Evolutionary conservation across 106 monocot species (phyloP).

Genomic region (Allium fistulosum): DNA sequence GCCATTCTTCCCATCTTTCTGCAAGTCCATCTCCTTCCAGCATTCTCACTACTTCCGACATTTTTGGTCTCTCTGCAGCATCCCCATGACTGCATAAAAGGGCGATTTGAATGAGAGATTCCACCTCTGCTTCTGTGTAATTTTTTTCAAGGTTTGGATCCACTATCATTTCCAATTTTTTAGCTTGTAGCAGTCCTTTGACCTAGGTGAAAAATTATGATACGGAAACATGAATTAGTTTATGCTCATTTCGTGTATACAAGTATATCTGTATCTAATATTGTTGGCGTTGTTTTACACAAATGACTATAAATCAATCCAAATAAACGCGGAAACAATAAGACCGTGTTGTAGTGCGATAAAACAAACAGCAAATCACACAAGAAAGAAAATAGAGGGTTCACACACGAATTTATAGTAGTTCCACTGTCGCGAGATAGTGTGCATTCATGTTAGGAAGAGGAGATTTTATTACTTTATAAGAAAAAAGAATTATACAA

Average conservation of each 20-base stretch:
- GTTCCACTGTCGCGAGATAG: no score
- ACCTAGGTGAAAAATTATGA: constrained; percentile 31
- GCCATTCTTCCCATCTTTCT: constrained; percentile 80
- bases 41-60: constrained; percentile 80
- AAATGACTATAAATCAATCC: no score
- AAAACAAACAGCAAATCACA: no score
- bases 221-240: neutral
- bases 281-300: neutral
- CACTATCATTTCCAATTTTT: constrained; percentile 47
- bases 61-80: constrained; percentile 56
- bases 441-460: no score
- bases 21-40: constrained; percentile 71
- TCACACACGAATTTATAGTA: no score
- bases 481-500: no score
- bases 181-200: constrained; percentile 77
- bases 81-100: constrained; percentile 55
- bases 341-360: no score
- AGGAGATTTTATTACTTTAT: no score
- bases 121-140: constrained; percentile 54
- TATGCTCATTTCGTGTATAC: neutral
- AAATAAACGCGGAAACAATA: no score
- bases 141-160: constrained; percentile 52
- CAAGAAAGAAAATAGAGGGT: no score
- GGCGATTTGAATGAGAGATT: constrained; percentile 71
- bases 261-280: neutral